Evolutionary conservation across 1,284 basidiomycete genomes (phyloP).

Genomic region (Retiboletus fuscus): DNA sequence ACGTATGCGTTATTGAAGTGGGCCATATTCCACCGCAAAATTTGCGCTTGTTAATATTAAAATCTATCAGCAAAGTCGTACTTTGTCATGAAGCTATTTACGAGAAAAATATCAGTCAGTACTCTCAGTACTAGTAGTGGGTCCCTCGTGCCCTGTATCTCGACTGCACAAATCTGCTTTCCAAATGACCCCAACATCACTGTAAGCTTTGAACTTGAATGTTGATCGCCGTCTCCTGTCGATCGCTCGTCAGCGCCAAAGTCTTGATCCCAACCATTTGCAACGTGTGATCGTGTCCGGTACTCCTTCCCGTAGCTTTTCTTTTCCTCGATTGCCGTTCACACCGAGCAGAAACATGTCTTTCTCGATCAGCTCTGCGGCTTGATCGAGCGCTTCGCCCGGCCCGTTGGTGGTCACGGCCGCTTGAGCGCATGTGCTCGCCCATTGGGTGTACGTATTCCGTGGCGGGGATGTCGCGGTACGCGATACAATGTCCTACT

Average conservation of each 20-base stretch:
- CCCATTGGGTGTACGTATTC: conserved; percentile 96
- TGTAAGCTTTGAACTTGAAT: no score
- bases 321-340: conserved; percentile 98
- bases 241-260: conserved; percentile 98
- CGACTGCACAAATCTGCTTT: no score
- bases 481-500: conserved; percentile 96
- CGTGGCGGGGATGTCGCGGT: conserved; percentile 91
- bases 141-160: no score
- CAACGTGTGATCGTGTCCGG: conserved; percentile 98
- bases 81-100: no score
- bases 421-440: conserved; percentile 88
- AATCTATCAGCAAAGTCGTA: no score
- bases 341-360: conserved; percentile 94
- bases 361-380: conserved; percentile 95
- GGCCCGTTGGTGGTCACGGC: conserved; percentile 93
- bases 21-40: no score
- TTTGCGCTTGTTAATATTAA: no score
- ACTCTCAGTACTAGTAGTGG: no score
- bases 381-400: conserved; percentile 93
- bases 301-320: conserved; percentile 98
- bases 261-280: conserved; percentile 99
- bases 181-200: no score
- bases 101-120: no score
- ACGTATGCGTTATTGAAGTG: no score
- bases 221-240: conserved; percentile 99